Evolutionary conservation across 2,329 filamentous ascomycete species (phyloP), one percentile per base, ranked within the genome.

Genomic region (Cladophialophora exuberans): DNA sequence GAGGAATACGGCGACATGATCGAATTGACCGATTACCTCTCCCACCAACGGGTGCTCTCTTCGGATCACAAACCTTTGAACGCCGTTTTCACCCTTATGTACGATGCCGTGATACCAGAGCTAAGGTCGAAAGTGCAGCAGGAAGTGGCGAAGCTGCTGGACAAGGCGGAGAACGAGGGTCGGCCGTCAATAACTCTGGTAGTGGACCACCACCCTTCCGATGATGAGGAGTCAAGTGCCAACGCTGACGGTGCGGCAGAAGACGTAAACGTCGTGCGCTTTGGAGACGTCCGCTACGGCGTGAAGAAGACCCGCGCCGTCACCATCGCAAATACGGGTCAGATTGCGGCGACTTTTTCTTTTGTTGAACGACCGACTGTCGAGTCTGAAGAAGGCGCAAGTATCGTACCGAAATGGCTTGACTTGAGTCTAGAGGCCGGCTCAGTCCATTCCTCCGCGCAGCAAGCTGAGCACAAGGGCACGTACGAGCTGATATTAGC

Each of bases 61-160:
- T 97, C 93, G 0, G 94, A 99, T 65, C 94, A 99, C 72, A 99
- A 99, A 69, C 95, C 94, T 0, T 75, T 99, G 1, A 83, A 86
- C 55, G 90, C 91, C 1, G 77, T 92, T 1, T 97, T 97, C 67
- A 87, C 83, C 0, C 73, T 99, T 6, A 86, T 88, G 39, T 97
- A 94, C 67, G 89, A 97, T 59, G 88, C 89, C 0, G 89, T 96
- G 1, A 85, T 95, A 0, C 88, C 91, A 0, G 86, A 93, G 23
- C 75, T 96, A 22, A 97, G 95, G 69, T 84, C 90, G 1, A 87
- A 84, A 59, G 79, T 97, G 0, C 88, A 96, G 59, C 84, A 89
- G 53, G 91, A 97, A 67, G 89, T 97, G 10, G 92, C 89, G 1
- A 83, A 88, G 52, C 89, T 96, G 65, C 77, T 97, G 6, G 94